These are phyloP conservation scores for Ammopiptanthus mongolicus DNA, from an alignment of 306 rosid genomes.

Conservation along the genomic window DNA sequence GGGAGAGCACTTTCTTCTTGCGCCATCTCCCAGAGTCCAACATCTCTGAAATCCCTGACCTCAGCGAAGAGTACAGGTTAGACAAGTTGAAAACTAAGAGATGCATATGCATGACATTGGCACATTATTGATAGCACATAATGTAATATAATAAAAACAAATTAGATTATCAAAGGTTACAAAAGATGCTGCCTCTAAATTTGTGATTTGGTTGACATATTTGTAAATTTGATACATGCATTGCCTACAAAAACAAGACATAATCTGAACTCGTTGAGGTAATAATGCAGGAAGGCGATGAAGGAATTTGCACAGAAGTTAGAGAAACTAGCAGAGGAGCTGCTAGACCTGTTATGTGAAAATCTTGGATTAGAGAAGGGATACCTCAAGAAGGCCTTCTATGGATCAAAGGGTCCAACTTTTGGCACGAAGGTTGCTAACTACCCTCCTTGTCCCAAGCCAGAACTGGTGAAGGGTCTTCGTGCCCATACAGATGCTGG, in stretches of 20 bases:
- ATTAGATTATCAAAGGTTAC: not conserved
- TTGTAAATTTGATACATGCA: not conserved
- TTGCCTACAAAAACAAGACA: not conserved
- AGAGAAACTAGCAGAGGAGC: conserved; percentile 56
- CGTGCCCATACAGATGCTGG: conserved; percentile 82
- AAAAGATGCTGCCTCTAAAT: not conserved
- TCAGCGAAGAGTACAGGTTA: conserved; percentile 47
- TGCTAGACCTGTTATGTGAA: conserved; percentile 63
- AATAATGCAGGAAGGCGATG: conserved; percentile 42
- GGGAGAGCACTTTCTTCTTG: conserved; percentile 69
- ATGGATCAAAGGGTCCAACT: conserved; percentile 60
- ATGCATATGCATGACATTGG: not conserved
- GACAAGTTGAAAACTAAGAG: not conserved
- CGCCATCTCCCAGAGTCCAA: conserved; percentile 61
- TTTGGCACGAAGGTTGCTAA: conserved; percentile 76
- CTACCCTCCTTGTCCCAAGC: conserved; percentile 71
- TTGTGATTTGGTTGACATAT: not conserved
- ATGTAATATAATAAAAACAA: not conserved
- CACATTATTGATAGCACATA: not conserved
- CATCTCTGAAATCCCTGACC: conserved; percentile 54
- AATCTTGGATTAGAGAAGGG: conserved; percentile 64
- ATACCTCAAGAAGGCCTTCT: conserved; percentile 53
- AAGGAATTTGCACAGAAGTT: conserved; percentile 53
- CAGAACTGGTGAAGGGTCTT: conserved; percentile 69
- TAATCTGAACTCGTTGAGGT: not conserved